Evolutionary conservation across 2,329 filamentous ascomycete genomes (phyloP).

Genomic region (Cercospora brassicicola): DNA sequence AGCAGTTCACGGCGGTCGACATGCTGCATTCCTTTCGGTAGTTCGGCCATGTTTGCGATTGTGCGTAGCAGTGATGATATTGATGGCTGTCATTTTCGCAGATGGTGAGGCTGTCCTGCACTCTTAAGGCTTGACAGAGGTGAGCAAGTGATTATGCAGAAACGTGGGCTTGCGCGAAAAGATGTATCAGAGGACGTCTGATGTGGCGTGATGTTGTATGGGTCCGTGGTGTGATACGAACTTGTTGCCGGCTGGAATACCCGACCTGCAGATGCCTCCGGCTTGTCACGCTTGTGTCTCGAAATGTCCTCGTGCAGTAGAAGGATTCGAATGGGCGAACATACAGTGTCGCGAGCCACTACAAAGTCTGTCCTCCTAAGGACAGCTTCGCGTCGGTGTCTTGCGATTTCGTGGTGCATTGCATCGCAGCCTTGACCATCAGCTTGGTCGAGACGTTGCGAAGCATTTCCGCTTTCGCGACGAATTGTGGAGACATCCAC

Average conservation of each 20-base stretch:
- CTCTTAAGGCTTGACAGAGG: background rate
- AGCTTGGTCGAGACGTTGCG: background rate
- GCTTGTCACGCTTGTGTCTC: background rate
- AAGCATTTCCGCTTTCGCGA: background rate
- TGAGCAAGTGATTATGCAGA: background rate
- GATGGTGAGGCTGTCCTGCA: background rate
- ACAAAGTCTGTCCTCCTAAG: background rate
- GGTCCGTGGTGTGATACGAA: background rate
- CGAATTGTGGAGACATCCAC: background rate
- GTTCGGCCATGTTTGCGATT: background rate
- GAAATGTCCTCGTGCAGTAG: background rate
- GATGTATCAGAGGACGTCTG: background rate
- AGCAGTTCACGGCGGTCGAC: background rate
- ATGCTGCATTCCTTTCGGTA: background rate
- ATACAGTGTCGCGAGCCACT: background rate
- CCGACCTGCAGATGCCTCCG: background rate
- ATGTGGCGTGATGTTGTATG: background rate
- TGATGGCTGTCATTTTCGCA: background rate
- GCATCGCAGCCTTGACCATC: background rate
- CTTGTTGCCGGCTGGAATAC: background rate
- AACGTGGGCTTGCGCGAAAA: background rate
- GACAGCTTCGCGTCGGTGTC: background rate
- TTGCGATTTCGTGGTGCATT: background rate
- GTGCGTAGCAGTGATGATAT: no score
- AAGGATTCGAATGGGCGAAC: background rate